Evolutionary conservation across 225 moss, liverwort and hornwort genomes (phyloP), one percentile per base, ranked within the genome.

Genomic region (Ulota crispa): DNA sequence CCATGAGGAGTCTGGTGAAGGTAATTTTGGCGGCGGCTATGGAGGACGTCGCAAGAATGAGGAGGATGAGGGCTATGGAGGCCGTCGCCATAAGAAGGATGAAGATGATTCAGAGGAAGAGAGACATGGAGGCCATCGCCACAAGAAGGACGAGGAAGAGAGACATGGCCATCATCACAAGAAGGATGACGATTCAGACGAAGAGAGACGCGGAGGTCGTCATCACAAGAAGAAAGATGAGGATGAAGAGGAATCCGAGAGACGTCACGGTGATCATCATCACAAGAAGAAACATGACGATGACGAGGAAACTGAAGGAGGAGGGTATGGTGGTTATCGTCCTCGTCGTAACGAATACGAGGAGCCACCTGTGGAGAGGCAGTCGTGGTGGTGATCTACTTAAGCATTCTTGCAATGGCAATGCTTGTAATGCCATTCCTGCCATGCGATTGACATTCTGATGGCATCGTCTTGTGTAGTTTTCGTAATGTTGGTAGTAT

Each of bases 381-480:
- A 82, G 62, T 5, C 82, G 9, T 85, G 73, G 69, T 85, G 83
- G 80, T 85, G 75, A 82, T 71, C 13, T 41, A 31, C 31, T 10
- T 23, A 1, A 16, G n/a, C 14, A 18, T 64, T 47, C n/a, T 70
- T 70, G 63, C 27, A 24, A 34, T 61, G 75, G 52, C 39, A 13
- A 16, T 77, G 28, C 30, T 65, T 30, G 21, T 53, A 23, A 61
- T 32, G 36, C 42, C 45, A 47, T 15, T 64, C 34, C 32, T 78
- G 68, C 52, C 5, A 3, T 45, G 47, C 0, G 2, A 64, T 64
- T 50, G 50, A 9, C 16, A 9, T 52, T 68, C 64, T 21, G 55
- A 68, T 55, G 43, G 68, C 68, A 62, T 78, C 7, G 20, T 53
- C 28, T n/a, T 57, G 1, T 50, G 36, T 64, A 37, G 54, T 65